These are phyloP conservation scores for Diaporthe vaccinii DNA, from an alignment of 2,329 filamentous ascomycete genomes.

Conservation along the genomic window DNA sequence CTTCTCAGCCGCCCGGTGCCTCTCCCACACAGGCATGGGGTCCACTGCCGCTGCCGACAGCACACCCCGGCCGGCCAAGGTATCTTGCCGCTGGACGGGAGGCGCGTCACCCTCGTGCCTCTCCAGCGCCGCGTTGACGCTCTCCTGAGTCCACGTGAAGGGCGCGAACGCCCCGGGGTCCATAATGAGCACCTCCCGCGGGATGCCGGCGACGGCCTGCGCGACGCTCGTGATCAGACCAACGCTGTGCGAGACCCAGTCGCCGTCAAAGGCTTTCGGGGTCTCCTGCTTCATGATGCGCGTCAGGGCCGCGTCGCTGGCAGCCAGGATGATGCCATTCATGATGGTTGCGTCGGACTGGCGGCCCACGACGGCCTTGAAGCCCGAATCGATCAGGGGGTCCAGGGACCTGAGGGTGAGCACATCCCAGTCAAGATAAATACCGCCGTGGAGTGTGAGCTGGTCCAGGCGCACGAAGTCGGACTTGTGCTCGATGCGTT, in stretches of 20 bases:
- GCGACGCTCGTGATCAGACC: conserved; percentile 46
- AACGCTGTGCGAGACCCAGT: conserved; percentile 45
- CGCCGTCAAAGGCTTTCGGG: conserved; percentile 44
- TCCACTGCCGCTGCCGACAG: background rate
- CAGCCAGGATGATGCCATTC: conserved; percentile 37
- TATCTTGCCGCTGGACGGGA: background rate
- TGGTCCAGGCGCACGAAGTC: conserved; percentile 48
- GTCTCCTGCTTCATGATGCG: conserved; percentile 42
- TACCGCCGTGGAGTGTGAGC: conserved; percentile 45
- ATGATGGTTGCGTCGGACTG: conserved; percentile 38
- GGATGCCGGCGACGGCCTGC: conserved; percentile 43
- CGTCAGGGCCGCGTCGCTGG: conserved; percentile 42
- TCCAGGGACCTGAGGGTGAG: conserved; percentile 45
- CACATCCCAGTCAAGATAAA: conserved; percentile 50
- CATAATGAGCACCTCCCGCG: conserved; percentile 47
- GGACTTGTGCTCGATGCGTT: conserved; percentile 45
- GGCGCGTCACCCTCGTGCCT: background rate
- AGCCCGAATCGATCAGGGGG: conserved; percentile 44
- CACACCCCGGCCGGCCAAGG: background rate
- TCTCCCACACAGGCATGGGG: background rate
- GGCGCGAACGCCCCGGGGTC: conserved; percentile 46
- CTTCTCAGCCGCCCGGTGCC: background rate
- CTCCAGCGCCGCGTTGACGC: background rate
- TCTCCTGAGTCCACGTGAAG: conserved; percentile 43
- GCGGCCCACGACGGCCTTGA: conserved; percentile 47